Evolutionary conservation across 1,139 yeast species (phyloP).

Genomic region (Magnusiomyces paraingens): DNA sequence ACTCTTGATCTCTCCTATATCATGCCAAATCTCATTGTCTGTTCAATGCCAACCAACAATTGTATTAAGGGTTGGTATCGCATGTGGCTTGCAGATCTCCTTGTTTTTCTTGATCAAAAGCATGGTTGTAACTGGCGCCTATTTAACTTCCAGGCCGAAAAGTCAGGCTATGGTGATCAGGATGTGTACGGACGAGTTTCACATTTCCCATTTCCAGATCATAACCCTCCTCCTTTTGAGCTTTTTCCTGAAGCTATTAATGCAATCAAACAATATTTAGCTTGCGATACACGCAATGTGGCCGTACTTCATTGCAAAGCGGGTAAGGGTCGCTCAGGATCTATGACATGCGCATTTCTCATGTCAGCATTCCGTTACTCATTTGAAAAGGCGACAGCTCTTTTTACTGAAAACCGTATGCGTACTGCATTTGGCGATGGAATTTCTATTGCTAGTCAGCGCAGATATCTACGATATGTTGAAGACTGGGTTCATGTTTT

Average conservation of each 20-base stretch:
- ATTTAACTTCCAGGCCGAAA: slow-evolving; percentile 66
- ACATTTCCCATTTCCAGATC: slow-evolving; percentile 64
- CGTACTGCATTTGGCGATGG: slow-evolving; percentile 54
- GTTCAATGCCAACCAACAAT: slow-evolving; percentile 62
- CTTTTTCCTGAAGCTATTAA: slow-evolving; percentile 41
- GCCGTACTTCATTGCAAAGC: slow-evolving; percentile 83
- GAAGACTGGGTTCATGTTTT: slow-evolving; percentile 31
- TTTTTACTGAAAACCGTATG: slow-evolving; percentile 58
- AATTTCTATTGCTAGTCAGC: slow-evolving; percentile 65
- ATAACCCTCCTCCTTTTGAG: slow-evolving; percentile 63
- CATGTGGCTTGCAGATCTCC: slow-evolving; percentile 48
- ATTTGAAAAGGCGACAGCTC: slow-evolving; percentile 42
- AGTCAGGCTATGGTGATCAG: slow-evolving; percentile 42
- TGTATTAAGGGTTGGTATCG: slow-evolving; percentile 46
- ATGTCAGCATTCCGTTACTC: slow-evolving; percentile 41
- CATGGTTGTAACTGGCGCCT: slow-evolving; percentile 62
- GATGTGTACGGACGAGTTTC: slow-evolving; percentile 33
- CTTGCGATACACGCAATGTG: slow-evolving; percentile 36
- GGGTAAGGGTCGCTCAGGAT: slow-evolving; percentile 90
- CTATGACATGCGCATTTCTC: slow-evolving; percentile 63
- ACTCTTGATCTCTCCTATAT: slow-evolving; percentile 59
- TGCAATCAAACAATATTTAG: slow-evolving; percentile 43
- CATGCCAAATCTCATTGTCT: slow-evolving; percentile 54
- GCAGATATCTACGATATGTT: slow-evolving; percentile 59
- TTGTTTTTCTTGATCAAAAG: slow-evolving; percentile 41